Evolutionary conservation across 768 basidiomycete genomes (phyloP), one percentile per base, ranked within the genome.

Genomic region (Mycena alexandri): DNA sequence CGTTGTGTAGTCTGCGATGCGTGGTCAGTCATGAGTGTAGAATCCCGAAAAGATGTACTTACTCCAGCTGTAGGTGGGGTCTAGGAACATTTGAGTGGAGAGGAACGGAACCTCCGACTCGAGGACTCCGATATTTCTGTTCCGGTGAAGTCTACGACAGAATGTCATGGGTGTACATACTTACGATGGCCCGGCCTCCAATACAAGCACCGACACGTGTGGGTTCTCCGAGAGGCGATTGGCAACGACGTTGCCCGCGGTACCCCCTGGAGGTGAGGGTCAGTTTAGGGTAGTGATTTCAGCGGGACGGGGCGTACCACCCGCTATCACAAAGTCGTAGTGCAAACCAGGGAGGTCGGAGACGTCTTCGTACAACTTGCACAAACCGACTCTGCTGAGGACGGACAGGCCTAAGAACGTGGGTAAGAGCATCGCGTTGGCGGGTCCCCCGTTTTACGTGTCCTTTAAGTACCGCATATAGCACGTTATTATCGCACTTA

Each of bases 311-410:
- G 50, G 29, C 62, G 62, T 56, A 47, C 47, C 61, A 24, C 62
- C 62, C 22, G 56, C 62, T 29, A 63, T 48, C 44, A 63, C 62
- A 57, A 63, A 63, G 54, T 63, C 62, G 36, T 63, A 63, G 44
- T 55, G 47, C 52, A 55, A 34, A 46, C 53, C 55, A 56, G 62
- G 62, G 33, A 63, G 62, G 53, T 55, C 62, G 0, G 51, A 42
- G 53, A 63, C 52, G 62, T 63, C 62, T 56, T 63, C 62, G 54
- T 63, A 56, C 44, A 63, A n/a, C 47, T 63, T 63, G 46, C 53
- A 53, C 51, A 52, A 24, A 33, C 61, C 51, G 61, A 62, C 41
- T 62, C 51, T 51, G 61, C 61, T 53, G 51, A 62, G 43, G 21
- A 62, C 41, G 5, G 29, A 44, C 61, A 62, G 29, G 21, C 52